Conservation (phyloP, 2,329 filamentous ascomycete genomes). For the Simplicillium aogashimaense region DNA sequence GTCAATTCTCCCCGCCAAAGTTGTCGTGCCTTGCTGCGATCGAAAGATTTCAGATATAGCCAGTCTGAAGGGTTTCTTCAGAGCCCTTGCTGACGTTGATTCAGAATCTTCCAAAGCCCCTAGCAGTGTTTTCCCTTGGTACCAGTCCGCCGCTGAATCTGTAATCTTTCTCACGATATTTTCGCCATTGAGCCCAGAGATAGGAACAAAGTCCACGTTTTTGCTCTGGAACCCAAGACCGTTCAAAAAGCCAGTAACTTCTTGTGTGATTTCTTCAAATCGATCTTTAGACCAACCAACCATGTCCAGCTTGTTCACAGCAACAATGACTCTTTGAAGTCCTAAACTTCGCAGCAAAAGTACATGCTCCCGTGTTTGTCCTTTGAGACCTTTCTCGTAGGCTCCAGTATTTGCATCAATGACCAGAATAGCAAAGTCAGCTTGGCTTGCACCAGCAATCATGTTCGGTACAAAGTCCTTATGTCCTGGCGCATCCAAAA, state of each 20-base stretch:
- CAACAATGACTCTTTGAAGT: constrained; percentile 77
- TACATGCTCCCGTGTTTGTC: constrained; percentile 91
- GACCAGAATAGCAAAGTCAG: constrained; percentile 89
- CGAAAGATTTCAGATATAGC: constrained; percentile 83
- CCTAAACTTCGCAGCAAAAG: constrained; percentile 84
- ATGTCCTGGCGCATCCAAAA: constrained; percentile 90
- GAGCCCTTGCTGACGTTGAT: constrained; percentile 50
- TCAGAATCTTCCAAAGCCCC: constrained; percentile 79
- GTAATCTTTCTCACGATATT: constrained; percentile 61
- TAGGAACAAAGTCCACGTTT: constrained; percentile 78
- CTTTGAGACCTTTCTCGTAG: constrained; percentile 87
- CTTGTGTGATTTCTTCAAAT: constrained; percentile 76
- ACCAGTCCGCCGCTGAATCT: constrained; percentile 60
- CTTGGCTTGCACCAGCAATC: constrained; percentile 94
- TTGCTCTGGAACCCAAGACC: constrained; percentile 73
- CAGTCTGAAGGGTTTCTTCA: constrained; percentile 75
- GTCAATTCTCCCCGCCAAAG: constrained; percentile 78
- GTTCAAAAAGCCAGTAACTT: constrained; percentile 73
- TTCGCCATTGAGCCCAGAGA: constrained; percentile 80
- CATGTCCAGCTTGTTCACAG: constrained; percentile 90
- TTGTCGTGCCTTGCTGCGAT: constrained; percentile 68
- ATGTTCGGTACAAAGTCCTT: constrained; percentile 97
- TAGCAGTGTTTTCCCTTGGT: constrained; percentile 67
- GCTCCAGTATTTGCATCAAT: constrained; percentile 85
- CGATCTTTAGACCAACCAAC: constrained; percentile 73